Evolutionary conservation across 2,329 filamentous ascomycete genomes (phyloP).

Genomic region (Juglanconis oblonga): DNA sequence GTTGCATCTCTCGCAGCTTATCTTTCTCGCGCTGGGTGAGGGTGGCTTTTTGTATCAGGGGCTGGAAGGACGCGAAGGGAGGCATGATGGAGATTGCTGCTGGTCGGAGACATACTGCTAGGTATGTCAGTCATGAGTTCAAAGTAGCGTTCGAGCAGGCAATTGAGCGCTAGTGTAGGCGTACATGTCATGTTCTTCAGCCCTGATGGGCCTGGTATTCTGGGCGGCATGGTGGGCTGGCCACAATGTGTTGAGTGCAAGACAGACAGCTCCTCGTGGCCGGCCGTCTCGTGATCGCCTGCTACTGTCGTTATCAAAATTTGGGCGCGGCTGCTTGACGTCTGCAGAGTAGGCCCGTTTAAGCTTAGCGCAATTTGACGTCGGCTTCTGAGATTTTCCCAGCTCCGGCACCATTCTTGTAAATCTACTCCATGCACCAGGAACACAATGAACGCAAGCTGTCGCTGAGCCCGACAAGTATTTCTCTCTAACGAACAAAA

Average conservation of each 20-base stretch:
- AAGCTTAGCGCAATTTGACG: neutral
- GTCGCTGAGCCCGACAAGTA: neutral
- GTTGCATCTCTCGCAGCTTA: conserved; percentile 63
- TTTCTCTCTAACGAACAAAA: too few species aligned
- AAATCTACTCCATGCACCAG: too few species aligned
- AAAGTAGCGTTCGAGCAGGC: conserved; percentile 24
- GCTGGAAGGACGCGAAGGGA: conserved; percentile 48
- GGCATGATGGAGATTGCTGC: conserved; percentile 28
- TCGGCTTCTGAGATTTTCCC: conserved; percentile 3
- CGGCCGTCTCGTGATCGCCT: conserved; percentile 9
- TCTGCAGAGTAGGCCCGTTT: neutral
- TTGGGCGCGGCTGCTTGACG: conserved; percentile 18
- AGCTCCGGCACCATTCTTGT: neutral
- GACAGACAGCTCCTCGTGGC: conserved; percentile 9
- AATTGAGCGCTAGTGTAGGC: conserved; percentile 22
- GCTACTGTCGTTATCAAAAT: conserved; percentile 17
- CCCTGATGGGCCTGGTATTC: conserved; percentile 59
- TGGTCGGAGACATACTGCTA: conserved; percentile 59
- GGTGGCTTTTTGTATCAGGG: conserved; percentile 63
- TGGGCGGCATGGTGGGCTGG: conserved; percentile 59
- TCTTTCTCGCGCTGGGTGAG: conserved; percentile 61
- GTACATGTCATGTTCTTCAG: conserved; percentile 60
- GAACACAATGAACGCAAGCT: neutral
- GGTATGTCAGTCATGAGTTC: conserved; percentile 22
- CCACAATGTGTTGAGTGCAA: conserved; percentile 17